Evolutionary conservation across 1,139 yeast species (phyloP), one percentile per base, ranked within the genome.

Genomic region (Lodderomyces oxycetoniae): DNA sequence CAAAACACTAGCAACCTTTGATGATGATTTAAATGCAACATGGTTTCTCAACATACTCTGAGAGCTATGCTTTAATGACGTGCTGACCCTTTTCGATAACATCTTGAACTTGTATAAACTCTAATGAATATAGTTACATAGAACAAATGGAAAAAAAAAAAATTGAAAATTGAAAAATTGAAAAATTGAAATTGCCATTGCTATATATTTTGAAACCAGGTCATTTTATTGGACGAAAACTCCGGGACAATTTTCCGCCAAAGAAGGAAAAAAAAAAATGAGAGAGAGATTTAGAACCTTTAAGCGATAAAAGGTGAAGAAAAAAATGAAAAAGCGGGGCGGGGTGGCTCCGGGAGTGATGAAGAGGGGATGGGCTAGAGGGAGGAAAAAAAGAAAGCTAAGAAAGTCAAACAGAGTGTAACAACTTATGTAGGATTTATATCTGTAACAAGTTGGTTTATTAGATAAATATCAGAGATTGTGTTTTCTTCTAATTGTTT

Each of bases 11-110:
- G 45, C 30, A 23, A 34, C 26, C 27, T 41, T 41, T 13, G 38
- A 35, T 26, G 40, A 26, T 13, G 38, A n/a, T n/a, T n/a, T n/a
- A n/a, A n/a, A n/a, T 11, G 34, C 21, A 14, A 21, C 23, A 17
- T 15, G 20, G 22, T 31, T 27, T 12, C 23, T 20, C 14, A 36
- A 28, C 30, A 32, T 29, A 15, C 31, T 29, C 25, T 34, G 36
- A 17, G 44, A 29, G 23, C 38, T 31, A 35, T 48, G 45, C 27
- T 42, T 45, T 29, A 44, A 35, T 21, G 47, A 41, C 14, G 45
- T 36, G 34, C 42, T 43, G 31, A 45, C 36, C 31, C 39, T 39
- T 45, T 47, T 43, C 11, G 49, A 43, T 37, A 45, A 45, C 49
- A 45, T 45, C 23, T 31, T 31, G 28, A 23, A 16, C n/a, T 25